phyloP scores from a whole-genome alignment of 352 stramenopile species.

The Globisporangium radiosum region DNA sequence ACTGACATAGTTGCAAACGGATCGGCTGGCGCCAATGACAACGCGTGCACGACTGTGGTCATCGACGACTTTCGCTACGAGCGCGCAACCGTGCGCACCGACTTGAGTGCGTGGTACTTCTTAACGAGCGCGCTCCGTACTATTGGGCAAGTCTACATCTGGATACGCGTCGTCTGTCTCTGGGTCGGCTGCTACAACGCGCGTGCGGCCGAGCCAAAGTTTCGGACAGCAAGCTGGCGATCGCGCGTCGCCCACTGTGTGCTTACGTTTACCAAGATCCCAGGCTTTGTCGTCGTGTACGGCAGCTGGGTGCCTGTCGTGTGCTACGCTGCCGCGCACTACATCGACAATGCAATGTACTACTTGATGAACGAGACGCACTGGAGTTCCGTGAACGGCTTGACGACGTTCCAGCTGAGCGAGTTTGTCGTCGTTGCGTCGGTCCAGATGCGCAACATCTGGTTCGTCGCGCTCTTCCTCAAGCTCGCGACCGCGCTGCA shows the following conservation, averaged over 20 bases:
- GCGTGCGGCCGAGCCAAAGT: conserved; percentile 13
- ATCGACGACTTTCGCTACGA: conserved; percentile 57
- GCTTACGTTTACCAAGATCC: conserved; percentile 20
- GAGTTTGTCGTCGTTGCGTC: conserved; percentile 13
- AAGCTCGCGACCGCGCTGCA: not conserved
- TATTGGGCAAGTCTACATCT: conserved; percentile 31
- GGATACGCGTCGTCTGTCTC: conserved; percentile 28
- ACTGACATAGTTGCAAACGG: conserved; percentile 8
- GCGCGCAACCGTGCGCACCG: conserved; percentile 24
- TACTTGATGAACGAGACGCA: conserved; percentile 16
- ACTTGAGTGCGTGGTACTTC: conserved; percentile 26
- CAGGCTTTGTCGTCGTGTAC: conserved; percentile 27
- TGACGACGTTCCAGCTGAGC: conserved; percentile 14
- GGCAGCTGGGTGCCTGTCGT: conserved; percentile 28
- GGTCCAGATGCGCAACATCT: conserved; percentile 35
- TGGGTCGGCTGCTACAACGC: conserved; percentile 16
- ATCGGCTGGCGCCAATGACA: conserved; percentile 7
- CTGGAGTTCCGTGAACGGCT: conserved; percentile 15
- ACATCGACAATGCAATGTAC: conserved; percentile 16
- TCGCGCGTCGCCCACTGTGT: not conserved
- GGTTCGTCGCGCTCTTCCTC: conserved; percentile 9
- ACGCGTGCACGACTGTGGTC: conserved; percentile 21
- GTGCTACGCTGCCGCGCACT: conserved; percentile 22
- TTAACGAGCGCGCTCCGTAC: conserved; percentile 24
- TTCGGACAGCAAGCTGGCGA: not conserved